Evolutionary conservation across 371 early-diverging fungal species (phyloP).

Genomic region (Funneliformis caledonium): DNA sequence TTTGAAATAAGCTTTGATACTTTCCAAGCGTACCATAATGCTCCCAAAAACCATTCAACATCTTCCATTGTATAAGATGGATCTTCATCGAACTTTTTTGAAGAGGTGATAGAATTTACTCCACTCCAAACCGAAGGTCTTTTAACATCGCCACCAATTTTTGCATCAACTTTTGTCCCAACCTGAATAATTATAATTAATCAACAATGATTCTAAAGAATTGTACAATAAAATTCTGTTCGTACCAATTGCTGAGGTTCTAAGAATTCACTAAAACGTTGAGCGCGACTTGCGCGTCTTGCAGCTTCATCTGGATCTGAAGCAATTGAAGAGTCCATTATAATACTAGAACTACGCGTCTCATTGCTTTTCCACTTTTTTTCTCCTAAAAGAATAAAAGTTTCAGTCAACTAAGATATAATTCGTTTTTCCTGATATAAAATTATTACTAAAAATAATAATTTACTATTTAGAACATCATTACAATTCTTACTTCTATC

Average conservation of each 20-base stretch:
- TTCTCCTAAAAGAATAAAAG: background rate
- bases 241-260: conserved; percentile 1
- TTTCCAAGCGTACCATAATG: background rate
- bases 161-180: background rate
- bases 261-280: background rate
- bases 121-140: background rate
- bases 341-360: background rate
- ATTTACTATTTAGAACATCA: background rate
- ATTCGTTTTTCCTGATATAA: background rate
- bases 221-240: background rate
- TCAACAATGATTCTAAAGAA: background rate
- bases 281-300: background rate
- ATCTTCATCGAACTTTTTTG: background rate
- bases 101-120: background rate
- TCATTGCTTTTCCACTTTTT: background rate
- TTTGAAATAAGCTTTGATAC: background rate
- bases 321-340: background rate
- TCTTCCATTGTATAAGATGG: background rate
- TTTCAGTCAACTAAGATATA: background rate
- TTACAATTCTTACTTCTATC: background rate
- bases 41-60: background rate
- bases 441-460: background rate
- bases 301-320: background rate
- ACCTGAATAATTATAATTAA: background rate
- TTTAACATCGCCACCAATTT: background rate